Evolutionary conservation across 306 rosid species (phyloP).

Genomic region (Gillenia trifoliata): DNA sequence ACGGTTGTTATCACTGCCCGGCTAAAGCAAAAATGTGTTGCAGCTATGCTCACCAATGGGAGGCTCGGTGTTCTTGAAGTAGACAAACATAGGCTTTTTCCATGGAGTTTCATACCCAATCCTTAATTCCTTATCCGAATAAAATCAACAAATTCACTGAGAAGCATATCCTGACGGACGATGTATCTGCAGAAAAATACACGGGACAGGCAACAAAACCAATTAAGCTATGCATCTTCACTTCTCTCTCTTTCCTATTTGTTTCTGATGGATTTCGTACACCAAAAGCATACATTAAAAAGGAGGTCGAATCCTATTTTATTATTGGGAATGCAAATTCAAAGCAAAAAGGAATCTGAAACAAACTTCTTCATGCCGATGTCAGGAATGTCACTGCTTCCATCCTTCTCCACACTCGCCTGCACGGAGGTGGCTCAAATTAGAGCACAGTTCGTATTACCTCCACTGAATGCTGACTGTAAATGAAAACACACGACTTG

Average conservation of each 20-base stretch:
- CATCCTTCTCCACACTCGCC: too few species aligned
- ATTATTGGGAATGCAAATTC: too few species aligned
- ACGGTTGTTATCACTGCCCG: neutral
- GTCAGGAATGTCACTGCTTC: too few species aligned
- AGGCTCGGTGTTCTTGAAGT: neutral
- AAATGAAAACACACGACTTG: too few species aligned
- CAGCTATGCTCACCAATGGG: neutral
- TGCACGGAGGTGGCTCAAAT: too few species aligned
- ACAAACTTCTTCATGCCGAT: too few species aligned
- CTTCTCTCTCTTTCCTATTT: too few species aligned
- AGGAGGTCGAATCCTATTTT: too few species aligned
- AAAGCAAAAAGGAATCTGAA: too few species aligned
- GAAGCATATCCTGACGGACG: neutral
- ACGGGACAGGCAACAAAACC: neutral
- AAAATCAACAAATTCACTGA: neutral
- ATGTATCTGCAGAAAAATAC: neutral
- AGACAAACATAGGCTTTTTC: neutral
- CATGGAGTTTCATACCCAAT: neutral
- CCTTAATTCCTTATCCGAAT: neutral
- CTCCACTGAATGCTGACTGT: neutral
- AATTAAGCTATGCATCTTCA: neutral
- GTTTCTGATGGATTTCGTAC: too few species aligned
- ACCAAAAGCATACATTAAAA: too few species aligned
- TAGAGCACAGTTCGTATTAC: too few species aligned
- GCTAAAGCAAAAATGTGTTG: neutral